These are phyloP conservation scores for Raffaelea arxii DNA, from an alignment of 2,329 filamentous ascomycete genomes.

Conservation along the genomic window DNA sequence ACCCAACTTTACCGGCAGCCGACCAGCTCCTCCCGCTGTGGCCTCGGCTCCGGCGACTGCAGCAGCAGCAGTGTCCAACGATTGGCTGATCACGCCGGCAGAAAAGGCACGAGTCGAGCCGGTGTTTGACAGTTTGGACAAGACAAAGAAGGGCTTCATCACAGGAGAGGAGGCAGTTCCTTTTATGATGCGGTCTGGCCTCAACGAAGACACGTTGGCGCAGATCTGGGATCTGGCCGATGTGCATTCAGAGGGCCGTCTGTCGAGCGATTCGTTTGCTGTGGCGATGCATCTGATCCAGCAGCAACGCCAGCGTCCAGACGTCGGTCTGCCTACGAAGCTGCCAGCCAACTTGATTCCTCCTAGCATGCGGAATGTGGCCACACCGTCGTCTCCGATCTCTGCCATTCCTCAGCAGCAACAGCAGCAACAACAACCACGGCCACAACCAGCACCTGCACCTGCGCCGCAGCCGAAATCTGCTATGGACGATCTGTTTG, in stretches of 20 bases:
- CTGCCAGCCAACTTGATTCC: slow-evolving; percentile 76
- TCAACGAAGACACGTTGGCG: slow-evolving; percentile 80
- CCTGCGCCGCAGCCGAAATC: slow-evolving; percentile 38
- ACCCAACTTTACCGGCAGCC: slow-evolving; percentile 35
- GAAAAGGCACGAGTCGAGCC: slow-evolving; percentile 86
- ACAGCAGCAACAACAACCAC: slow-evolving; percentile 27
- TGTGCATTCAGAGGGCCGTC: slow-evolving; percentile 77
- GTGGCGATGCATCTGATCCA: slow-evolving; percentile 96
- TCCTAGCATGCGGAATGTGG: slow-evolving; percentile 66
- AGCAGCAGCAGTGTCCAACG: slow-evolving; percentile 21
- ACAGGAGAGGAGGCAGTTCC: slow-evolving; percentile 89
- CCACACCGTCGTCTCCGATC: slow-evolving; percentile 36
- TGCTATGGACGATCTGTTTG: slow-evolving; percentile 88
- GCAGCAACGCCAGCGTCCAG: slow-evolving; percentile 69
- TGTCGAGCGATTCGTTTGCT: slow-evolving; percentile 85
- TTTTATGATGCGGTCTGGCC: slow-evolving; percentile 86
- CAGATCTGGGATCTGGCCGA: slow-evolving; percentile 97
- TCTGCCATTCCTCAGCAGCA: slow-evolving; percentile 35
- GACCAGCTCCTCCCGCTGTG: slow-evolving; percentile 32
- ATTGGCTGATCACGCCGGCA: slow-evolving; percentile 74
- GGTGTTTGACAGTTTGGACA: slow-evolving; percentile 78
- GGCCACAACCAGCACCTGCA: slow-evolving; percentile 24
- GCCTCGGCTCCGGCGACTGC: slow-evolving; percentile 7
- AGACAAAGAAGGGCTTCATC: slow-evolving; percentile 68
- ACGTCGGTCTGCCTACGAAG: slow-evolving; percentile 59